These are phyloP conservation scores for Teratosphaeria viscida DNA, from an alignment of 2,329 filamentous ascomycete species.

Conservation along the genomic window DNA sequence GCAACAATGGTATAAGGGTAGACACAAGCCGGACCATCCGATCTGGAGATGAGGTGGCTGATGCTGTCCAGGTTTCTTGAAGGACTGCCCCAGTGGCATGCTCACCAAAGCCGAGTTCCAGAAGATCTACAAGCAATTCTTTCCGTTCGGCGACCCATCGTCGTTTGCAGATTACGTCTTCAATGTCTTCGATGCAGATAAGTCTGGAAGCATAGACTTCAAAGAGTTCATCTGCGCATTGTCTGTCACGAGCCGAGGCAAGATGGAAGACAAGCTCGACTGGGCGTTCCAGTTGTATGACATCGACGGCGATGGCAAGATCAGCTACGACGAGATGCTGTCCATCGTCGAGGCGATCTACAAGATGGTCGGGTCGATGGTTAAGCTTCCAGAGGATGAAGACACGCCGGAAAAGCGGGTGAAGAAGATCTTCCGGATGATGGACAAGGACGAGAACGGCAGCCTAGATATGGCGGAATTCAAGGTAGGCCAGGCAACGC, in stretches of 20 bases:
- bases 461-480: slow-evolving; percentile 96
- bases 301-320: slow-evolving; percentile 97
- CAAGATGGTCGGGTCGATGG: slow-evolving; percentile 99
- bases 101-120: slow-evolving; percentile 98
- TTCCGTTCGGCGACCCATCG: slow-evolving; percentile 93
- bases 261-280: slow-evolving; percentile 98
- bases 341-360: slow-evolving; percentile 98
- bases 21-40: slow-evolving; percentile 16
- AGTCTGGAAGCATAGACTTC: slow-evolving; percentile 96
- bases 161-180: slow-evolving; percentile 99
- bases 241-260: slow-evolving; percentile 90
- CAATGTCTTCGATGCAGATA: slow-evolving; percentile 97
- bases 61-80: slow-evolving; percentile 68
- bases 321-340: slow-evolving; percentile 98
- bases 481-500: slow-evolving; percentile 41
- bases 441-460: slow-evolving; percentile 99
- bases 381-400: slow-evolving; percentile 96
- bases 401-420: slow-evolving; percentile 98
- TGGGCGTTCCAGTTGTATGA: slow-evolving; percentile 99
- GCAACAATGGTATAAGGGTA: slow-evolving; percentile 99
- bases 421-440: slow-evolving; percentile 97
- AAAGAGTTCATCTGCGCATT: slow-evolving; percentile 99
- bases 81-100: slow-evolving; percentile 94
- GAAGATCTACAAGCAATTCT: slow-evolving; percentile 99
- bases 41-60: neutral